A percentile compares a stretch with the other conserved stretches of the same genome.
phyloP scores from a whole-genome alignment of 1,139 yeast genomes.

The Magnusiomyces paraingens region DNA sequence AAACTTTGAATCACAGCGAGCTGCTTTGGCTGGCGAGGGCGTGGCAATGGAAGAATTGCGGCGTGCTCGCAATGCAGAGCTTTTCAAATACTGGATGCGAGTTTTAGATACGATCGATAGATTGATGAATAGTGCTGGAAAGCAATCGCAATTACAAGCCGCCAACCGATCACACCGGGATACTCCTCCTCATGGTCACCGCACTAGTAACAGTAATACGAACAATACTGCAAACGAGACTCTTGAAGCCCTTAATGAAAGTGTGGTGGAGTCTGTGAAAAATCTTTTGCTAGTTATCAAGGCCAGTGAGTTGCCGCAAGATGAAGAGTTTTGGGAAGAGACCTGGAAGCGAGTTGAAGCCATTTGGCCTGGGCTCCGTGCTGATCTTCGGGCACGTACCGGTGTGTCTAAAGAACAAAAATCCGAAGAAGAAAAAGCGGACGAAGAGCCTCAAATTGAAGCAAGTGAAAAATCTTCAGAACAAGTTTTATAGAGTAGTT shows the following conservation, averaged over 20 bases:
- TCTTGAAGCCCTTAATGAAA: slow-evolving; percentile 40
- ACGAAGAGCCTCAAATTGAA: too few relatives aligned
- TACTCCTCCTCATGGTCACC: neutral
- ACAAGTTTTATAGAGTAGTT: too few relatives aligned
- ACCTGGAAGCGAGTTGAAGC: slow-evolving; percentile 42
- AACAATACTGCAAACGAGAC: neutral
- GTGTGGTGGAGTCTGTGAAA: slow-evolving; percentile 57
- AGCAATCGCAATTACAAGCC: neutral
- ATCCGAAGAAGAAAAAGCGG: too few relatives aligned
- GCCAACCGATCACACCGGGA: neutral
- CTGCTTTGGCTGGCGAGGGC: neutral
- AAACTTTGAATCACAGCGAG: slow-evolving; percentile 12
- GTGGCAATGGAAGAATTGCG: slow-evolving; percentile 32
- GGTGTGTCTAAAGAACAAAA: neutral
- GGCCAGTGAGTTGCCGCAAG: slow-evolving; percentile 30
- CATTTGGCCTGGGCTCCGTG: slow-evolving; percentile 42
- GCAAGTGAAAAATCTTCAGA: too few relatives aligned
- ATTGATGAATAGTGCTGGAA: slow-evolving; percentile 33
- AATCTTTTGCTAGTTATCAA: slow-evolving; percentile 46
- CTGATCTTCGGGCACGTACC: slow-evolving; percentile 21
- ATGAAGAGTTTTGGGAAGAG: slow-evolving; percentile 34
- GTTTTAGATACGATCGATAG: slow-evolving; percentile 46
- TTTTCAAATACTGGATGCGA: slow-evolving; percentile 38
- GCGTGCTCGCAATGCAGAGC: slow-evolving; percentile 28
- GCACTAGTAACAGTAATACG: neutral